Conservation (phyloP, 1,284 basidiomycete genomes). For the Thelephora terrestris region DNA sequence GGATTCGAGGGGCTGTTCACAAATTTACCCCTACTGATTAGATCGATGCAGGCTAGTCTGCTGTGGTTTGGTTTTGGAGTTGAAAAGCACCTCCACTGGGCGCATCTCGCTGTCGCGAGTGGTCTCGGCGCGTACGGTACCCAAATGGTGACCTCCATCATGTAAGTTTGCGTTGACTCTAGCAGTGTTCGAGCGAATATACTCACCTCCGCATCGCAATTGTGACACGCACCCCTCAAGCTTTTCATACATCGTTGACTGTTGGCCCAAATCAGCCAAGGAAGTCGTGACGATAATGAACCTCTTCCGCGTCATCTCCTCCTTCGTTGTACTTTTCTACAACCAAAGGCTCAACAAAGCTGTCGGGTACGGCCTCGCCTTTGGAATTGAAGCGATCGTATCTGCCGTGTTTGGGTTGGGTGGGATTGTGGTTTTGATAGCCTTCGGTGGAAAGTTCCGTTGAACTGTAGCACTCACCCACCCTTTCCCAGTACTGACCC, state of each 20-base stretch:
- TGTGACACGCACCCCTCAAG: too few species aligned
- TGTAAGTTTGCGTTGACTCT: background rate
- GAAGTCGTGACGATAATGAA: background rate
- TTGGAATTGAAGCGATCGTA: background rate
- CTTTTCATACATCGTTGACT: background rate
- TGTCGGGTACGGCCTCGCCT: background rate
- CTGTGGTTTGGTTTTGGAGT: background rate
- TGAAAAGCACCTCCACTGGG: background rate
- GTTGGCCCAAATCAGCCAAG: background rate
- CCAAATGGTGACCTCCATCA: background rate
- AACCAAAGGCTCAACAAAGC: background rate
- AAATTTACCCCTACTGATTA: background rate
- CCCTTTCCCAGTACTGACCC: too few species aligned
- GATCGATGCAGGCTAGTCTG: background rate
- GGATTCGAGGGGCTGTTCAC: background rate
- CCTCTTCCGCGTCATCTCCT: background rate
- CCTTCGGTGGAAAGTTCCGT: background rate
- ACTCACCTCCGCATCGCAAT: background rate
- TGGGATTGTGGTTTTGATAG: background rate
- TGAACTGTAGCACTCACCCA: too few species aligned
- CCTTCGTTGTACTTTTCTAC: background rate
- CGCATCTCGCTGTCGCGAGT: background rate
- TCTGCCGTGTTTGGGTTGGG: background rate
- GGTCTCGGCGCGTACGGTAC: background rate
- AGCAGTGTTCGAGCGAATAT: background rate